Base-by-base conservation (phyloP, 164 flowering plant genomes). In the Tinospora cordifolia region DNA sequence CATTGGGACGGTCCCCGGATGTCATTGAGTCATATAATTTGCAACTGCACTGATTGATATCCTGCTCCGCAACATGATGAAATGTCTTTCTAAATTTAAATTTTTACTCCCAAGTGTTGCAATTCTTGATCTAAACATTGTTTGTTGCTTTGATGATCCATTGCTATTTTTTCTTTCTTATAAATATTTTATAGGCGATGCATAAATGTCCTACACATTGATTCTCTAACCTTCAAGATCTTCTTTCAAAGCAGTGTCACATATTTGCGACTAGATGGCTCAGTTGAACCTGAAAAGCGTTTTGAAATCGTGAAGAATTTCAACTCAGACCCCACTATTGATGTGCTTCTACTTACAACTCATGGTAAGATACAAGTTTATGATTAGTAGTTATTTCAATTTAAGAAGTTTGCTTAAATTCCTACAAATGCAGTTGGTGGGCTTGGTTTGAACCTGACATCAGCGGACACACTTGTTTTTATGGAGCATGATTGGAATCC, bases 401-500 rank as follows among this genome's bases (percentile, higher is more conserved):
- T 40, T 6, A n/a, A 0, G 60, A 57, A 22, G 49, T 14, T 66
- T 11, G 40, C 74, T 74, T 46, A 69, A 27, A 30, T 51, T 19
- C 14, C n/a, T 58, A n/a, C 70, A 5, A 69, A 62, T 82, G 71
- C 84, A 92, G 98, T 93, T 82, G 99, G 99, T 74, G 99, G 99
- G 62, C 96, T 95, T 74, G 99, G 99, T 69, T 79, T 95, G 82
- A 95, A 95, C 79, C 75, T 95, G 79, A 95, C 99, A 68, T 93
- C 99, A 54, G 99, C 99, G 40, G 99, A 95, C 76, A 95, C 98
- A 25, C 90, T 95, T 6, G 76, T 95, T 77, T 95, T 95, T 66
- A 85, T 95, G 94, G 99, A 95, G 88, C 98, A 95, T 77, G 99
- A 92, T 77, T 95, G 99, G 99, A 95, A 95, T 80, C 99, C 99